Percentiles rank a stretch among this genome's conserved stretches.
These are phyloP conservation scores for Trypanosoma rangeli DNA, from an alignment of 208 protist species.

Conservation along the genomic window DNA sequence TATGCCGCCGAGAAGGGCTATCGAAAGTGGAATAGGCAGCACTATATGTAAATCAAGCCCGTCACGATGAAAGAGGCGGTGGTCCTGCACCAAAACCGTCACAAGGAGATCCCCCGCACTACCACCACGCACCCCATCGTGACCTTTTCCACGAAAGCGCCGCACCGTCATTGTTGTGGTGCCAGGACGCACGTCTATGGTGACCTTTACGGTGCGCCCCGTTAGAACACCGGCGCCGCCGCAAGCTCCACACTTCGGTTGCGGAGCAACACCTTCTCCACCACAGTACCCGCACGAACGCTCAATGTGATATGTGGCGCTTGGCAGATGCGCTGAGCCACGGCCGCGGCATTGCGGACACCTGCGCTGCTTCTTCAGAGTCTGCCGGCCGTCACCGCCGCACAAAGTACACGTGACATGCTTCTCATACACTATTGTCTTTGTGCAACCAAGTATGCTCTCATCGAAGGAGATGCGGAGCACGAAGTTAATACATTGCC, in stretches of 20 bases:
- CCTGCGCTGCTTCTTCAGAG: conserved; percentile 32
- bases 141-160: conserved; percentile 58
- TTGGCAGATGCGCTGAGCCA: conserved; percentile 63
- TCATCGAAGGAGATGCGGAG: conserved; percentile 76
- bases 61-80: conserved; percentile 67
- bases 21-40: conserved; percentile 75
- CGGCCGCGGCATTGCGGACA: conserved; percentile 86
- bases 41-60: conserved; percentile 67
- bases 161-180: conserved; percentile 34
- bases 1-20: conserved; percentile 72
- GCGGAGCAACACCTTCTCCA: conserved; percentile 63
- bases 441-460: conserved; percentile 58
- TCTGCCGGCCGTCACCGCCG: conserved; percentile 41
- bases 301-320: conserved; percentile 88
- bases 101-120: conserved; percentile 70
- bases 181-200: conserved; percentile 40
- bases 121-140: conserved; percentile 85
- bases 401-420: conserved; percentile 55
- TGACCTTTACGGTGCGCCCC: conserved; percentile 33
- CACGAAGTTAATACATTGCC: conserved; percentile 59
- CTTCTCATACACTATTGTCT: conserved; percentile 44
- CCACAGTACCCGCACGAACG: conserved; percentile 72
- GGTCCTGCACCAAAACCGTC: conserved; percentile 69
- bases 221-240: conserved; percentile 53
- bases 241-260: conserved; percentile 61